Percentiles rank a stretch among this genome's conserved stretches.
These are phyloP conservation scores for Pythium apleroticum DNA, from an alignment of 352 stramenopile genomes.

Conservation along the genomic window DNA sequence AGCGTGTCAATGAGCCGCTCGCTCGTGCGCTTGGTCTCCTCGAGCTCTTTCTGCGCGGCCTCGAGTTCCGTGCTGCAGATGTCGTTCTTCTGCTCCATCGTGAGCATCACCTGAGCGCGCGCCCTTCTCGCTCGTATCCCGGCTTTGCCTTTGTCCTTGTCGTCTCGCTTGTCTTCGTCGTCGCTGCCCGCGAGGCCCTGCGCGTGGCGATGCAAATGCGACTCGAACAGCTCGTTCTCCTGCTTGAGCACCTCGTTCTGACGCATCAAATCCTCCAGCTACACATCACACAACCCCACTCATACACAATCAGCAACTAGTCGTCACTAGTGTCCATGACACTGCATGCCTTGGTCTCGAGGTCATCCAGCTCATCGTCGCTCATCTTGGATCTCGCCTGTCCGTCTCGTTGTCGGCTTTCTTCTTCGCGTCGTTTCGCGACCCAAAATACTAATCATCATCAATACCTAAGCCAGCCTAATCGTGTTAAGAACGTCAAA, in stretches of 20 bases:
- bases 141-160: conserved; percentile 47
- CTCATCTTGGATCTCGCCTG: conserved; percentile 32
- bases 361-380: conserved; percentile 70
- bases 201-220: conserved; percentile 72
- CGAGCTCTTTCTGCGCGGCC: conserved; percentile 84
- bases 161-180: conserved; percentile 65
- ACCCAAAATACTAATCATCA: neutral
- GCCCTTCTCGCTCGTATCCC: conserved; percentile 44
- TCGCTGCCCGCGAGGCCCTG: conserved; percentile 47
- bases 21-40: conserved; percentile 88
- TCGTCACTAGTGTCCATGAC: too few relatives aligned
- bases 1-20: conserved; percentile 95
- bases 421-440: conserved; percentile 14
- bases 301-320: neutral
- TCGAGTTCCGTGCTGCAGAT: conserved; percentile 88
- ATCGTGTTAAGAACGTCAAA: neutral
- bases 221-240: conserved; percentile 91
- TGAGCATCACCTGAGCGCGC: conserved; percentile 69
- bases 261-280: conserved; percentile 84
- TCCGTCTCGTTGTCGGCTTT: too few relatives aligned
- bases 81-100: conserved; percentile 93
- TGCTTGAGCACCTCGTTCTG: conserved; percentile 89
- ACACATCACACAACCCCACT: neutral
- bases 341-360: conserved; percentile 71
- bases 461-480: neutral